Base-by-base conservation (phyloP, 164 flowering plant species). In the Umbilicus rupestris region DNA sequence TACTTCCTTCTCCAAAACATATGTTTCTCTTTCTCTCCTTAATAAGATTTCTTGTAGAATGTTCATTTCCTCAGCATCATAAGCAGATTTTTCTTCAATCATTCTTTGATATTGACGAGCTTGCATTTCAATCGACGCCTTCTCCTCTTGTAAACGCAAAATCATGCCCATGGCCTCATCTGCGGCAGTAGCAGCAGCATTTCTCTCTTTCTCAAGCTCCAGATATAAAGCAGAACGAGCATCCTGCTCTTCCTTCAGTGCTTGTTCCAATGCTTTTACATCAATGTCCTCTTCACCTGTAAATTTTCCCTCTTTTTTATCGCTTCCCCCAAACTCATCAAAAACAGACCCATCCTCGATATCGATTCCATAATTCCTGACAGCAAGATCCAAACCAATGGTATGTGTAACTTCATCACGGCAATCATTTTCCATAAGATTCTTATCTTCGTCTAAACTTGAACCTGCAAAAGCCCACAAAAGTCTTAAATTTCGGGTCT, bases 121-220 rank as follows among this genome's bases (percentile, higher is more conserved):
- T 72, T 94, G 95, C 93, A 94, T 87, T 77, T 87, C 90, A 52
- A 84, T 74, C 3, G 82, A 72, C 60, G 99, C 99, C 79, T 91
- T 91, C 76, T 94, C 98, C 82, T 85, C 81, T 73, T 94, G 98
- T 24, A 94, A 79, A 19, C 97, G 96, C 68, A 80, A 73, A 62
- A 94, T 94, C 98, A 94, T 94, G 5, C 89, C 86, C 98, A 91
- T 85, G 55, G 99, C 90, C 78, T 94, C 99, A 73, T 94, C 93
- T 50, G 97, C 88, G 64, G 99, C 97, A 42, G 80, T 68, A 26
- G 97, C 92, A 74, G 98, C 92, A 63, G 98, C 90, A 75, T 74
- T 87, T 78, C 97, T 89, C 80, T 94, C 99, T 78, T 88, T 82
- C 74, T 94, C 99, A 65, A 94, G 84, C 75, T 94, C 97, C 57